Percentiles rank a stretch among this genome's conserved stretches.
These are phyloP conservation scores for Dactylella cylindrospora DNA, from an alignment of 2,329 filamentous ascomycete genomes.

Conservation along the genomic window DNA sequence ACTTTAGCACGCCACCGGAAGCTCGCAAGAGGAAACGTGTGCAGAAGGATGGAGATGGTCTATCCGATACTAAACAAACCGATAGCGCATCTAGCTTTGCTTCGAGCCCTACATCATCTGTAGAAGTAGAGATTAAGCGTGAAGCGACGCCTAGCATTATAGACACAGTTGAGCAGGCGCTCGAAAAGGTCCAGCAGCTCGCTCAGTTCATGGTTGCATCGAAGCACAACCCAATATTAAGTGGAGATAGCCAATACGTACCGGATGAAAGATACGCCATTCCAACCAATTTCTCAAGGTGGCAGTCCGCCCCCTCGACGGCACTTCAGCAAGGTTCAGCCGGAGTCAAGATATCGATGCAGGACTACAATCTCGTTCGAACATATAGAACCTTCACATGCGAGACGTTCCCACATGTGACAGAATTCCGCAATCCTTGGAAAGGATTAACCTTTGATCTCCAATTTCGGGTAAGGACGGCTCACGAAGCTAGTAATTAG, in stretches of 20 bases:
- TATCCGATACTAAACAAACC: no score
- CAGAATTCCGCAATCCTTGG: constrained; percentile 18
- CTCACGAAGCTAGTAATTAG: no score
- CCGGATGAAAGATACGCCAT: no score
- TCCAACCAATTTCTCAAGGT: neutral
- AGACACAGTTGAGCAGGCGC: constrained; percentile 4
- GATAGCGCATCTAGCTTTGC: no score
- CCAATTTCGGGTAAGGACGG: constrained; percentile 16
- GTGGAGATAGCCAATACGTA: no score
- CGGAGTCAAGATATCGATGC: constrained; percentile 11
- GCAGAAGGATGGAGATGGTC: neutral
- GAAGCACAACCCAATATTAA: constrained; percentile 3
- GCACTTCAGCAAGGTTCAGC: constrained; percentile 1
- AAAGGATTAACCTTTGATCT: constrained; percentile 27
- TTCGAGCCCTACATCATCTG: no score
- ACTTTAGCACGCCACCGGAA: constrained; percentile 4
- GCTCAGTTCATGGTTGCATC: constrained; percentile 17
- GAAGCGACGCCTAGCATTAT: neutral
- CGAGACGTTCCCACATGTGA: constrained; percentile 25
- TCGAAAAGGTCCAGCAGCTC: constrained; percentile 18
- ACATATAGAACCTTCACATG: constrained; percentile 25
- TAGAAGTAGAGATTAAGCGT: neutral
- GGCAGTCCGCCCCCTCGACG: constrained; percentile 33
- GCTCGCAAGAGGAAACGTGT: constrained; percentile 10
- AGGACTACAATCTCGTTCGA: constrained; percentile 27